A percentile compares a stretch with the other conserved stretches of the same genome.
phyloP scores from a whole-genome alignment of 768 basidiomycete species.

The Amanita thiersii region DNA sequence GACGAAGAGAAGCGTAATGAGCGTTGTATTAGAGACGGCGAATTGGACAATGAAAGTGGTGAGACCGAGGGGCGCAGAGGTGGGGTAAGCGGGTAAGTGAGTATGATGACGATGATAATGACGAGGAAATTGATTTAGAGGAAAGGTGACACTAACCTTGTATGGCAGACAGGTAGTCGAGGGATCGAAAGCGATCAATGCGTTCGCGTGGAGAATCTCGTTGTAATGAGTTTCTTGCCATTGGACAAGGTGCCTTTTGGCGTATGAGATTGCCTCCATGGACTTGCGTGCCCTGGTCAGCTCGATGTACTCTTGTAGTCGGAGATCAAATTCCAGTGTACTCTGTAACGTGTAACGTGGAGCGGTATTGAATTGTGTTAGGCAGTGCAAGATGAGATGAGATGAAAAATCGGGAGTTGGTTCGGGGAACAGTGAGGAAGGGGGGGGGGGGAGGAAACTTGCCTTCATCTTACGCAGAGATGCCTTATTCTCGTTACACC shows the following conservation, averaged over 20 bases:
- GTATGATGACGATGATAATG: no score
- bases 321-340: constrained; percentile 91
- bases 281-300: constrained; percentile 61
- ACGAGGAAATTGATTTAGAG: constrained; percentile 2
- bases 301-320: constrained; percentile 96
- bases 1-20: no score
- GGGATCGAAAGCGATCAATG: constrained; percentile 67
- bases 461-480: constrained; percentile 91
- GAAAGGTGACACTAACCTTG: constrained; percentile 43
- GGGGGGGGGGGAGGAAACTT: not conserved
- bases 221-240: constrained; percentile 79
- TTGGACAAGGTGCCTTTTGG: constrained; percentile 66
- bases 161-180: constrained; percentile 72
- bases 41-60: not conserved
- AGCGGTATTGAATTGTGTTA: no score
- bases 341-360: no score
- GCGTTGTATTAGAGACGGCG: not conserved
- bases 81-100: no score
- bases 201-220: constrained; percentile 73
- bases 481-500: constrained; percentile 95
- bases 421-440: no score
- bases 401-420: no score
- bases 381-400: constrained; percentile 3
- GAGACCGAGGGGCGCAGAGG: no score
- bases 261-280: constrained; percentile 77